Conservation (phyloP, 805 yeast species). For the Wickerhamiella cacticola region DNA sequence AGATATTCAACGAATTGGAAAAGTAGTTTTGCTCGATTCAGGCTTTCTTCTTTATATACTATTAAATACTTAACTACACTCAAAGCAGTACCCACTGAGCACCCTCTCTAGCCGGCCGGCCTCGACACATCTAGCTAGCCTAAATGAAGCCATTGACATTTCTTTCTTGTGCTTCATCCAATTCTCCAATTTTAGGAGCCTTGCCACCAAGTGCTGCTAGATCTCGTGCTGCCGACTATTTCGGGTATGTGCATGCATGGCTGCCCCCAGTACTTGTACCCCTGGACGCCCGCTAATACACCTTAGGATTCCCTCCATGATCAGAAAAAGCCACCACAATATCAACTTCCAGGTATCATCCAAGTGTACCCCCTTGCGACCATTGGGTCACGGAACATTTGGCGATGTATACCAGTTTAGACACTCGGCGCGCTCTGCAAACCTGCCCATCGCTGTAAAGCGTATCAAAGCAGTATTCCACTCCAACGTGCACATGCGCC, state of each 20-base stretch:
- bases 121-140: neutral
- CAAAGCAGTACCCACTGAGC: too few species aligned
- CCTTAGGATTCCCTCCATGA: neutral
- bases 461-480: conserved; percentile 61
- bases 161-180: too few species aligned
- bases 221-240: neutral
- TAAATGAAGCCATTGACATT: too few species aligned
- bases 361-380: conserved; percentile 14
- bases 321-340: conserved; percentile 5
- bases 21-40: too few species aligned
- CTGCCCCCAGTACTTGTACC: neutral
- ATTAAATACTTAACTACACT: too few species aligned
- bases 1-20: conserved; percentile 31
- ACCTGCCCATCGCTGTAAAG: conserved; percentile 52
- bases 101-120: neutral
- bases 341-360: conserved; percentile 12
- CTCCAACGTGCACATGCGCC: conserved; percentile 51
- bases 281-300: neutral
- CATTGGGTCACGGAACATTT: conserved; percentile 22
- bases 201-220: neutral
- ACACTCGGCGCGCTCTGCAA: neutral
- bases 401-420: conserved; percentile 23
- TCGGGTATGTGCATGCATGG: neutral
- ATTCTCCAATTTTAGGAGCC: too few species aligned
- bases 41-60: too few species aligned